phyloP scores from a whole-genome alignment of 345 rosid species.

The Populus nigra region DNA sequence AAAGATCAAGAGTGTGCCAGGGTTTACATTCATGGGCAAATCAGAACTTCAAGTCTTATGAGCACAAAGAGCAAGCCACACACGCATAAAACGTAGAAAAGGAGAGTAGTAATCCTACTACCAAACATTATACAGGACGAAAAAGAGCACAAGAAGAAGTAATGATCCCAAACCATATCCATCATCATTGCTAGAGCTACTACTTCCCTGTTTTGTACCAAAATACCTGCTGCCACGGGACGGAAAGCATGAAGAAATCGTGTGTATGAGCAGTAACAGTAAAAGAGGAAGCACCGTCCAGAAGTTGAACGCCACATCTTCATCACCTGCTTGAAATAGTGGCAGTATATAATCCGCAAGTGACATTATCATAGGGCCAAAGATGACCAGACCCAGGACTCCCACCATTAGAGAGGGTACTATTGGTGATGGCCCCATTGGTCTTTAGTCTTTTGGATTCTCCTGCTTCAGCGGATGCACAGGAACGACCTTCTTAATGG shows the following conservation, averaged over 20 bases:
- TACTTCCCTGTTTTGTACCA: not conserved
- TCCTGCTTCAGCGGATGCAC: not conserved
- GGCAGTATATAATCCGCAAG: conserved; percentile 14
- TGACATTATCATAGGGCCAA: conserved; percentile 24
- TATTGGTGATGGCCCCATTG: conserved; percentile 49
- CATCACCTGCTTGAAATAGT: conserved; percentile 17
- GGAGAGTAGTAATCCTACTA: not conserved
- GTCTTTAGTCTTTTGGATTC: conserved; percentile 9
- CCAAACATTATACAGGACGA: conserved; percentile 26
- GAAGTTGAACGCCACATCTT: not conserved
- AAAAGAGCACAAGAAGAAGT: conserved; percentile 36
- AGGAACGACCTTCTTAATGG: too few species aligned
- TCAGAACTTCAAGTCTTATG: not conserved
- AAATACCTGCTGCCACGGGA: not conserved
- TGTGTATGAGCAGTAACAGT: conserved; percentile 22
- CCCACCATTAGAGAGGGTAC: conserved; percentile 47
- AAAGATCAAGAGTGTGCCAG: not conserved
- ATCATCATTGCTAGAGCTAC: conserved; percentile 20
- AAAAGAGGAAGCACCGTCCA: conserved; percentile 15
- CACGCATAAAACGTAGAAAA: too few species aligned
- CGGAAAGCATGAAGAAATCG: conserved; percentile 22
- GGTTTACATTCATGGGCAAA: not conserved
- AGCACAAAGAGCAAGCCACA: not conserved
- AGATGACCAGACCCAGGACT: conserved; percentile 30
- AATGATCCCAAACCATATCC: conserved; percentile 42